These are phyloP conservation scores for Pseudoneurospora amorphoporcata DNA, from an alignment of 495 filamentous ascomycete species.

Conservation along the genomic window DNA sequence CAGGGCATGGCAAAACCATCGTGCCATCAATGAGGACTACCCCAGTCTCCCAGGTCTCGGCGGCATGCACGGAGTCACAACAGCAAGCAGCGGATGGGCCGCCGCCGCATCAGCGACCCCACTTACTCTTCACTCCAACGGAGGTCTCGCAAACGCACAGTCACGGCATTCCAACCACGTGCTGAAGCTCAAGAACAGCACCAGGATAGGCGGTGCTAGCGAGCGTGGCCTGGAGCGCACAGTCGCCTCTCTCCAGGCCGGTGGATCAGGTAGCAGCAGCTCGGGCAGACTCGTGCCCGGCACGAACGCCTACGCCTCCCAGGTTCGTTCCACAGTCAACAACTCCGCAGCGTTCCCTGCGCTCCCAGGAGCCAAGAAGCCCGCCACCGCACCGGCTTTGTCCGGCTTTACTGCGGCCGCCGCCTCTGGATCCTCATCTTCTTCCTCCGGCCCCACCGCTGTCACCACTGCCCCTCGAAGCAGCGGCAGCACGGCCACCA, in stretches of 20 bases:
- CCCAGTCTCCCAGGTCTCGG: constrained; percentile 70
- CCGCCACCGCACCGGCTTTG: constrained; percentile 23
- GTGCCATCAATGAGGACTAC: constrained; percentile 92
- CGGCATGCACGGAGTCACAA: constrained; percentile 43
- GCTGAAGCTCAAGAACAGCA: constrained; percentile 40
- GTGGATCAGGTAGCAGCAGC: constrained; percentile 32
- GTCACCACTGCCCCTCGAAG: not conserved
- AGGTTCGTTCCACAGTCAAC: constrained; percentile 29
- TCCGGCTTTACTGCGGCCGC: constrained; percentile 21
- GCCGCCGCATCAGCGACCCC: constrained; percentile 36
- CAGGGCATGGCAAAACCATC: constrained; percentile 88
- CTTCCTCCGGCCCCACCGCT: not conserved
- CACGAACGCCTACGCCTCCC: constrained; percentile 27
- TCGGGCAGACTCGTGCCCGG: constrained; percentile 30
- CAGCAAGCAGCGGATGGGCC: constrained; percentile 41
- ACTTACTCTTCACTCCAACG: constrained; percentile 6
- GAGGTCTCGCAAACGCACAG: constrained; percentile 24
- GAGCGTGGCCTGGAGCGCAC: constrained; percentile 1
- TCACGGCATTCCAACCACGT: constrained; percentile 31
- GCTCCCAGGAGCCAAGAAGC: constrained; percentile 39
- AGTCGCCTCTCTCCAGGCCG: constrained; percentile 39
- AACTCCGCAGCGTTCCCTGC: constrained; percentile 22
- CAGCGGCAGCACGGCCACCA: constrained; percentile 15
- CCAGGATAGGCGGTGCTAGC: constrained; percentile 20
- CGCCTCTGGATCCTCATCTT: not conserved